A percentile compares a stretch with the other conserved stretches of the same genome.
These are phyloP conservation scores for Gonium pectorale DNA, from an alignment of 139 green algal genomes.

Conservation along the genomic window DNA sequence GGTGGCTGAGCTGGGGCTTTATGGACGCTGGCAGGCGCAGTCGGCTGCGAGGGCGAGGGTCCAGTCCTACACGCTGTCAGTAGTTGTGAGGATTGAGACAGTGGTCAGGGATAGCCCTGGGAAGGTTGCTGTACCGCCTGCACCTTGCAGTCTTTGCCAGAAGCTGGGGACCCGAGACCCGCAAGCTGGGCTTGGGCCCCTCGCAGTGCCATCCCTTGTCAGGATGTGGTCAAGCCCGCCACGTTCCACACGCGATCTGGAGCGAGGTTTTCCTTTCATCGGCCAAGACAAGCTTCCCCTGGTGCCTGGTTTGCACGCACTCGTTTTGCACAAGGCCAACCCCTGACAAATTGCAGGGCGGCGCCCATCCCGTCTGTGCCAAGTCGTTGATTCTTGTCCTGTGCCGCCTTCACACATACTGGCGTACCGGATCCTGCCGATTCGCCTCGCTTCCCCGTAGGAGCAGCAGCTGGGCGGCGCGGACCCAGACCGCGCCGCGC, in stretches of 20 bases:
- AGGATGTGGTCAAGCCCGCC: no score
- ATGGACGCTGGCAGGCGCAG: background rate
- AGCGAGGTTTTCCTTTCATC: no score
- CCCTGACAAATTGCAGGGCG: background rate
- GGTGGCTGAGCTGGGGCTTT: background rate
- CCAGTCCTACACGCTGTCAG: background rate
- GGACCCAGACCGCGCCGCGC: background rate
- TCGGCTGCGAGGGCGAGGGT: background rate
- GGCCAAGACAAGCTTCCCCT: no score
- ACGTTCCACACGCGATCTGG: no score
- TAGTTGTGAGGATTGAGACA: no score
- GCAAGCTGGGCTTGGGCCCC: no score
- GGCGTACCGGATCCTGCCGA: background rate
- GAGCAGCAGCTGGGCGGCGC: constrained; percentile 8
- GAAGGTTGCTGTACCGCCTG: background rate
- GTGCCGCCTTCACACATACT: background rate
- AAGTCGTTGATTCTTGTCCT: background rate
- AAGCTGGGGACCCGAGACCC: no score
- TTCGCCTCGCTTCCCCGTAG: background rate
- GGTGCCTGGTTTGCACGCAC: no score
- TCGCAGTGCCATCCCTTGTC: no score
- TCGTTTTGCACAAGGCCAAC: background rate
- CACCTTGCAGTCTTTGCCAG: background rate
- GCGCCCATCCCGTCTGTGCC: background rate
- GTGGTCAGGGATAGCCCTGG: no score